Evolutionary conservation across 768 basidiomycete genomes (phyloP).

Genomic region (Porpolomopsis calyptriformis): DNA sequence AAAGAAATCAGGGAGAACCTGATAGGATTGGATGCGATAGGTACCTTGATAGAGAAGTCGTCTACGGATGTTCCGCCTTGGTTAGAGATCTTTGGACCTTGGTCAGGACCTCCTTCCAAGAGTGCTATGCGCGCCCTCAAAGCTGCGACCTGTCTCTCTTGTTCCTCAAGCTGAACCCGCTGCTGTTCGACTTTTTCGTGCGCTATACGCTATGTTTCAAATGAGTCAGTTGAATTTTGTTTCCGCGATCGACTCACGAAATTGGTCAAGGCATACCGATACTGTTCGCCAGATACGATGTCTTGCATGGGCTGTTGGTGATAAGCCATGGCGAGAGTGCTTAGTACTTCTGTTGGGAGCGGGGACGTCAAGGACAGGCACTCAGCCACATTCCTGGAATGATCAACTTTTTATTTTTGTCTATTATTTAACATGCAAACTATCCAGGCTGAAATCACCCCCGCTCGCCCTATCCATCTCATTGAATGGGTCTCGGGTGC

Average conservation of each 20-base stretch:
- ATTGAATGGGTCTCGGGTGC: conserved; percentile 75
- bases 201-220: conserved; percentile 53
- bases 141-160: conserved; percentile 71
- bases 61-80: conserved; percentile 61
- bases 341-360: too few relatives aligned
- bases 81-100: conserved; percentile 21
- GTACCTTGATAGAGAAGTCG: conserved; percentile 80
- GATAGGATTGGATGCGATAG: conserved; percentile 11
- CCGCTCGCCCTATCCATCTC: conserved; percentile 27
- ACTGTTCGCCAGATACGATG: conserved; percentile 51
- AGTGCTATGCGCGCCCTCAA: conserved; percentile 60
- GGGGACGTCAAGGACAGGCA: too few relatives aligned
- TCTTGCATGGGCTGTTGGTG: conserved; percentile 21
- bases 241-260: conserved; percentile 40
- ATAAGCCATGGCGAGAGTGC: conserved; percentile 2
- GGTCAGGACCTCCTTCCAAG: conserved; percentile 54
- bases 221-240: background rate
- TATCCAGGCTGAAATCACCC: conserved; percentile 32
- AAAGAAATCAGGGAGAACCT: background rate
- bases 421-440: conserved; percentile 30
- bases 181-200: conserved; percentile 86
- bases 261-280: conserved; percentile 75
- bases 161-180: conserved; percentile 66
- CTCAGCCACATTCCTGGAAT: too few relatives aligned
- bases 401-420: background rate